phyloP scores from a whole-genome alignment of 2,329 filamentous ascomycete species.

The Colletotrichum cordylinicola region DNA sequence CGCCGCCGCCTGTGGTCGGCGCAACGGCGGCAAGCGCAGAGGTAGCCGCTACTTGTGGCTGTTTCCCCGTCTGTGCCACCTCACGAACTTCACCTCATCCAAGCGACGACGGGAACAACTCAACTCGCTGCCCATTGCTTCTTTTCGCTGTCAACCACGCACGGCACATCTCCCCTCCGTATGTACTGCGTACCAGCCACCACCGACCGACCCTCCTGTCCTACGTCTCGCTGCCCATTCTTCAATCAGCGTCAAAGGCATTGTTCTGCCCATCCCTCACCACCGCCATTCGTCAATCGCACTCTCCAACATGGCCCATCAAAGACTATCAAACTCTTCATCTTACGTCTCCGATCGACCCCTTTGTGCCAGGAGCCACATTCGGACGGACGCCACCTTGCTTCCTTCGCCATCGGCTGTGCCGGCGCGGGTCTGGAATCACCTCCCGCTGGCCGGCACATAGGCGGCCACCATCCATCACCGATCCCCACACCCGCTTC shows the following conservation, averaged over 20 bases:
- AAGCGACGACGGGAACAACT: not conserved
- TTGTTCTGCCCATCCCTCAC: not conserved
- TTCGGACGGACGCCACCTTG: conserved; percentile 9
- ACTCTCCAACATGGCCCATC: not conserved
- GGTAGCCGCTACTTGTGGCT: conserved; percentile 14
- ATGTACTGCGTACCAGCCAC: not conserved
- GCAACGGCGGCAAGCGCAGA: not conserved
- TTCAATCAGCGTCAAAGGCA: not conserved
- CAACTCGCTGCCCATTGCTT: not conserved
- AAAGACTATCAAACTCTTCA: not conserved
- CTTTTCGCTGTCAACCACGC: not conserved
- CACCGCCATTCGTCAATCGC: not conserved
- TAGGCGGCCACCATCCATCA: conserved; percentile 16
- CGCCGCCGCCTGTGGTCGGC: not conserved
- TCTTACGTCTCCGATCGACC: not conserved
- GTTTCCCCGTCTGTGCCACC: conserved; percentile 16
- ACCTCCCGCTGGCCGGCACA: conserved; percentile 15
- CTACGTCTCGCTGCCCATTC: not conserved
- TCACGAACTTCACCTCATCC: conserved; percentile 19
- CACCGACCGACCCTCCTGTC: not conserved
- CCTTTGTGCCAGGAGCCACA: not conserved
- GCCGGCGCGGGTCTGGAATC: conserved; percentile 17
- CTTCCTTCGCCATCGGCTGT: conserved; percentile 12
- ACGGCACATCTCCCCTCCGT: not conserved
- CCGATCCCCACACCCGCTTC: not conserved